A percentile compares a stretch with the other conserved stretches of the same genome.
phyloP scores from a whole-genome alignment of 2,329 filamentous ascomycete species.

The Scleromitrula shiraiana region DNA sequence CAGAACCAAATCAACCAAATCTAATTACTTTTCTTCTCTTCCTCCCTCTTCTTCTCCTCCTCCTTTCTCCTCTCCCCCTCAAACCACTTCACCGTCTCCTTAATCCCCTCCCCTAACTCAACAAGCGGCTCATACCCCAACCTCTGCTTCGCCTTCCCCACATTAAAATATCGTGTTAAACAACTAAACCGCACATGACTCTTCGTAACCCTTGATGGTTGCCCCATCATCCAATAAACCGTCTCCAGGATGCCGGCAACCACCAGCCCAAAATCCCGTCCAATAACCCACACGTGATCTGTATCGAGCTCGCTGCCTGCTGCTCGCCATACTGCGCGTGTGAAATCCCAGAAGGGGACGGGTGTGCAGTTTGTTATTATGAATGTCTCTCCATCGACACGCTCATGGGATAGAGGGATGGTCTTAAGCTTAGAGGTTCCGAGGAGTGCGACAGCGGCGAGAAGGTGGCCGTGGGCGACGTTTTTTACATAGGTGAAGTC shows the following conservation, averaged over 20 bases:
- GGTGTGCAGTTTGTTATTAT: conserved; percentile 82
- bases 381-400: conserved; percentile 78
- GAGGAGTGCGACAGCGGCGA: conserved; percentile 55
- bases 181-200: conserved; percentile 51
- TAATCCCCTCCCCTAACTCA: conserved; percentile 54
- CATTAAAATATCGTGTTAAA: conserved; percentile 73
- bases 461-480: conserved; percentile 70
- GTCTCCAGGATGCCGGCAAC: conserved; percentile 40
- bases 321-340: conserved; percentile 63
- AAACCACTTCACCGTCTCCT: conserved; percentile 23
- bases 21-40: not conserved
- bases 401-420: conserved; percentile 61
- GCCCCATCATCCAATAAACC: conserved; percentile 40
- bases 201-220: conserved; percentile 43
- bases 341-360: conserved; percentile 86
- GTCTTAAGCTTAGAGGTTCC: conserved; percentile 31
- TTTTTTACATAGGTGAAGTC: conserved; percentile 66
- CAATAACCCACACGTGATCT: conserved; percentile 47
- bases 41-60: conserved; percentile 23
- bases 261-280: conserved; percentile 42
- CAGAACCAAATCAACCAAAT: not conserved
- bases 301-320: conserved; percentile 42
- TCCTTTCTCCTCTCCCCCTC: conserved; percentile 19
- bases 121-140: conserved; percentile 64
- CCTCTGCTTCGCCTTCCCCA: conserved; percentile 63